Base-by-base conservation (phyloP, 164 flowering plant genomes). In the Vitis riparia region DNA sequence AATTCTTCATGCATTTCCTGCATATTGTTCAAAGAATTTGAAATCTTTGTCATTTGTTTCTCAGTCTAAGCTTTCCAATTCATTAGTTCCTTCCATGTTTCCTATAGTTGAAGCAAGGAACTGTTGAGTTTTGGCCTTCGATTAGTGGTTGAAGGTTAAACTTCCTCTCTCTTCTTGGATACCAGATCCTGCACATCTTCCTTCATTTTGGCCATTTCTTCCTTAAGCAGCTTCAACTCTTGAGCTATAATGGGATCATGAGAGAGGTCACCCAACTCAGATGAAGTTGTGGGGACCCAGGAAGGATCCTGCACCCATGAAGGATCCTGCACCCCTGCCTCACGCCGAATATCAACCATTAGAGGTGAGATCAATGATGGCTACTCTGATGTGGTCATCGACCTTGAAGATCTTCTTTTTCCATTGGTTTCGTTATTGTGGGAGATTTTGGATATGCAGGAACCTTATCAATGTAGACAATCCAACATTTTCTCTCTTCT, bases 201-300 rank as follows among this genome's bases (percentile, higher is more conserved):
- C 70, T 81, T 79, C 68, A 82, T 60, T 60, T 72, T 78, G 16
- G 55, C 77, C 57, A 84, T 70, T 70, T 84, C 85, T 61, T 72
- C 80, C 65, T 73, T 73, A 48, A 84, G 78, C 51, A 69, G 16
- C 68, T 75, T 66, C 16, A 81, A 62, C 62, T 84, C 83, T 51
- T 23, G 56, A 53, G 71, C 44, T 63, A 14, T 56, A 57, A 15
- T 50, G 63, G 76, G 62, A 55, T 74, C 75, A 51, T 59, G 67
- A 48, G 27, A 16, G 29, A 74, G 19, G n/a, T 27, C 48, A 19
- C 84, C 78, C 53, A 71, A 73, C 49, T 69, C 65, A 76, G 73
- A 67, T 47, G 70, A 63, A 58, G 77, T 59, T 64, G 79, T 82
- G 8, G 83, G 80, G 23, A 68, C 65, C 76, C 78, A 81, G 52